Conservation (phyloP, 192 early-diverging fungal genomes). For the Nowakowskiella sp. region DNA sequence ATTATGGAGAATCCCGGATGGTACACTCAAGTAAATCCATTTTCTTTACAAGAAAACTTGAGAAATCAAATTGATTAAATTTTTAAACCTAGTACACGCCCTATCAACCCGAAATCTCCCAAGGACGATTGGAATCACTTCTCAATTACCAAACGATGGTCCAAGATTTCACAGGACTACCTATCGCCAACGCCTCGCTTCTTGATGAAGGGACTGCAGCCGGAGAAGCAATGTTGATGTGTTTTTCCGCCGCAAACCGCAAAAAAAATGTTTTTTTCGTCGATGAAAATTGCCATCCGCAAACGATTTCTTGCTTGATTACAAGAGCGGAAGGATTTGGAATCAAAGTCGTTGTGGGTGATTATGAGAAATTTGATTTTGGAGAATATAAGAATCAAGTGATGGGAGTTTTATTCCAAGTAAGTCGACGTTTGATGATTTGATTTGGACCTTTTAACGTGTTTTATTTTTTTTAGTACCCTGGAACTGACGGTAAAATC, state of each 20-base stretch:
- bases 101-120: slow-evolving; percentile 98
- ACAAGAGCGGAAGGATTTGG: slow-evolving; percentile 94
- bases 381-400: slow-evolving; percentile 65
- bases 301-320: slow-evolving; percentile 87
- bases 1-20: slow-evolving; percentile 97
- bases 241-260: slow-evolving; percentile 60
- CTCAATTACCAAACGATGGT: slow-evolving; percentile 98
- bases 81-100: slow-evolving; percentile 77
- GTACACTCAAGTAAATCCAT: slow-evolving; percentile 80
- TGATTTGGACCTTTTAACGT: slow-evolving; percentile 3
- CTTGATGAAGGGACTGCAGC: slow-evolving; percentile 99
- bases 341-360: slow-evolving; percentile 80
- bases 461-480: slow-evolving; percentile 63
- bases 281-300: slow-evolving; percentile 87
- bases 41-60: too few species aligned
- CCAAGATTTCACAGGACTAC: slow-evolving; percentile 88
- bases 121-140: slow-evolving; percentile 94
- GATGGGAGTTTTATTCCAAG: slow-evolving; percentile 85
- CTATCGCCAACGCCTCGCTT: slow-evolving; percentile 94
- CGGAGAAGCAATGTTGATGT: slow-evolving; percentile 94
- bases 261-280: slow-evolving; percentile 86
- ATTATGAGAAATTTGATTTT: slow-evolving; percentile 75
- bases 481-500: slow-evolving; percentile 80
- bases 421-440: too few species aligned
- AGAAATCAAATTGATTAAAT: not conserved